Base-by-base conservation (phyloP, 352 stramenopile species). In the Globisporangium echinulatum region DNA sequence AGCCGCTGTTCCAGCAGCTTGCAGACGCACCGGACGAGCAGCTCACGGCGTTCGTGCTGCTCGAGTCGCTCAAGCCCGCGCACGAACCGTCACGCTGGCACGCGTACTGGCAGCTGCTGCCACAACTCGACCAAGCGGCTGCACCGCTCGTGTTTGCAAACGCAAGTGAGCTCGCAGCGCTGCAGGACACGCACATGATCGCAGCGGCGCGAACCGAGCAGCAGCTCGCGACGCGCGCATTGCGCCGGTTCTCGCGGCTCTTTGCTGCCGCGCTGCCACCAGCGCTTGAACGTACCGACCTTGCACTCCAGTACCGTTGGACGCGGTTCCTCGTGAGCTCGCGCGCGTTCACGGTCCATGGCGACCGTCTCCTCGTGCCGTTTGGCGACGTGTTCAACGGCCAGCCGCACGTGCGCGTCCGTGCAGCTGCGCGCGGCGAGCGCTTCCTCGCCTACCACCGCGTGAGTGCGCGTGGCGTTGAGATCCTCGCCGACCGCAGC, bases 341-440 rank as follows among this genome's bases (percentile, higher is more conserved):
- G 1, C 72, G 89, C 19, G 88, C 83, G 4, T 88, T 96, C 61
- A 87, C 85, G 0, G 88, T 96, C 54, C 67, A 56, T 15, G 88
- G 88, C 1, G 49, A 82, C 11, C 86, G 86, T 4, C 80, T 77
- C 38, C 63, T 97, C 14, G 84, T 92, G n/a, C 89, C 88, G 14
- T 92, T 96, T 66, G 88, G 80, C 3, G 88, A 96, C 58, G 73
- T 96, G 33, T 92, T 95, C 60, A 97, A 97, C 56, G 89, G 87
- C 19, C 52, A 79, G 40, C 44, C 68, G 0, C 75, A 92, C 46
- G 60, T 61, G 4, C 47, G 68, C 17, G 13, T 53, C 39, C 61
- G 71, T 1, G 37, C 40, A 3, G 61, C 69, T 40, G 67, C 74
- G 37, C 83, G 84, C 15, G 82, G 76, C 13, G 66, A 72, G 14